These are phyloP conservation scores for Ophiostoma fasciatum DNA, from an alignment of 2,329 filamentous ascomycete genomes.

Conservation along the genomic window DNA sequence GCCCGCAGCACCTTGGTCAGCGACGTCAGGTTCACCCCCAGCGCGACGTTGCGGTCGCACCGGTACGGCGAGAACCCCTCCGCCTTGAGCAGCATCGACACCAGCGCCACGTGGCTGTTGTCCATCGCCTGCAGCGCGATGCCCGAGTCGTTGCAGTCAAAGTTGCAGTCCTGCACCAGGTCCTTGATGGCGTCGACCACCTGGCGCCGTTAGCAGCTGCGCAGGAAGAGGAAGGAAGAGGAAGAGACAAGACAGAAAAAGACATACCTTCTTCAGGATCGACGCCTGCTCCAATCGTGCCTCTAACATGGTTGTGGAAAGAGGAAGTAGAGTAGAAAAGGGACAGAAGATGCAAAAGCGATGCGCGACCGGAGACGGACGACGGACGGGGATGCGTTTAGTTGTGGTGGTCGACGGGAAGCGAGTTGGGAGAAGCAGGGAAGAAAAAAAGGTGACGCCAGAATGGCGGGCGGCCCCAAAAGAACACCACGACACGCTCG, in stretches of 20 bases:
- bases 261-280: conserved; percentile 82
- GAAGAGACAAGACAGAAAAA: not conserved
- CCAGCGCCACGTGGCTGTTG: conserved; percentile 97
- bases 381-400: no score
- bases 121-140: conserved; percentile 99
- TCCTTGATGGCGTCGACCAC: conserved; percentile 99
- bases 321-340: not conserved
- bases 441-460: conserved; percentile 1
- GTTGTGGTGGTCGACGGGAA: no score
- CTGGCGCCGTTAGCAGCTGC: no score
- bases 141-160: conserved; percentile 99
- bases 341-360: not conserved
- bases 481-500: conserved; percentile 11
- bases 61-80: conserved; percentile 91
- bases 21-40: conserved; percentile 92
- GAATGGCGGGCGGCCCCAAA: no score
- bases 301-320: conserved; percentile 60
- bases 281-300: conserved; percentile 90
- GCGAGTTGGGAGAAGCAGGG: no score
- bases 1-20: conserved; percentile 95
- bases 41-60: conserved; percentile 96
- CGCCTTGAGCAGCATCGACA: conserved; percentile 96
- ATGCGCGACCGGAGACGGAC: no score
- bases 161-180: conserved; percentile 98
- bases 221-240: not conserved